Evolutionary conservation across 768 basidiomycete species (phyloP).

Genomic region (Suillus fuscotomentosus): DNA sequence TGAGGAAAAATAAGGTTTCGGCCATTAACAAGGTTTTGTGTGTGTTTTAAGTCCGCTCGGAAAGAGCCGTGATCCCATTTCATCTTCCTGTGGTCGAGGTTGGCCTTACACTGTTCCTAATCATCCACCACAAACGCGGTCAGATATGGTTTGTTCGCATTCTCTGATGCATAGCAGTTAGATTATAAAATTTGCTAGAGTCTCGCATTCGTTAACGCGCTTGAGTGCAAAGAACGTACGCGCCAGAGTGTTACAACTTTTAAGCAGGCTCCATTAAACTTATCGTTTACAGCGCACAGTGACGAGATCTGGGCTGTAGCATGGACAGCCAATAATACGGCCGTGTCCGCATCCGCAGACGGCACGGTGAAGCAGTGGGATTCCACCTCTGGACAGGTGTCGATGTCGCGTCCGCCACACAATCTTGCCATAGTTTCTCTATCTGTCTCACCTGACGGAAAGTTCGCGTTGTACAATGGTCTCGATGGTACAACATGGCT

Average conservation of each 20-base stretch:
- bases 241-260: conserved; percentile 15
- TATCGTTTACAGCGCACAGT: conserved; percentile 58
- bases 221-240: conserved; percentile 77
- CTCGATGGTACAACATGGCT: conserved; percentile 81
- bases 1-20: conserved; percentile 60
- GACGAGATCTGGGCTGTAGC: conserved; percentile 78
- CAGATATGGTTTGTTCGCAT: conserved; percentile 29
- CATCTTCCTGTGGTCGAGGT: neutral
- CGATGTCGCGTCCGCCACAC: conserved; percentile 64
- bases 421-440: conserved; percentile 84
- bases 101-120: neutral
- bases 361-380: conserved; percentile 77
- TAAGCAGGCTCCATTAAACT: neutral
- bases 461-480: conserved; percentile 70
- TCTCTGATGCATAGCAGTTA: conserved; percentile 4
- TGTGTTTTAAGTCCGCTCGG: conserved; percentile 57
- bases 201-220: conserved; percentile 69
- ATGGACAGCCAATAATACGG: conserved; percentile 67
- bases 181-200: conserved; percentile 44
- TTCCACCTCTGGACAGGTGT: conserved; percentile 60
- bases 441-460: conserved; percentile 67
- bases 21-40: conserved; percentile 23
- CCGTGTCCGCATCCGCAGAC: conserved; percentile 75
- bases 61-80: conserved; percentile 32
- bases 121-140: conserved; percentile 2